These are phyloP conservation scores for Ophiosphaerella herpotricha DNA, from an alignment of 2,329 filamentous ascomycete species.

Conservation along the genomic window DNA sequence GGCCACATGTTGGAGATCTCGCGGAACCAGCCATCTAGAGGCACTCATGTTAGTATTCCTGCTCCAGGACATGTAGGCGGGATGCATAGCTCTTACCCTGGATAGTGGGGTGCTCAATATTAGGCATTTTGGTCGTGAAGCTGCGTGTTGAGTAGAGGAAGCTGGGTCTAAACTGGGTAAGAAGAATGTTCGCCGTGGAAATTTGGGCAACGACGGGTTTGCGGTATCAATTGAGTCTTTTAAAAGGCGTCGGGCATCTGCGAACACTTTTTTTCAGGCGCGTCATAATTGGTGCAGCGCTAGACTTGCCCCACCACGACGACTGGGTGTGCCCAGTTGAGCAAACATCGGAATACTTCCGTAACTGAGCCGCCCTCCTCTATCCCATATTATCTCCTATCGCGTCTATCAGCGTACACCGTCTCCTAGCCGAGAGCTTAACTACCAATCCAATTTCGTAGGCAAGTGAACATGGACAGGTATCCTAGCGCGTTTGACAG, in stretches of 20 bases:
- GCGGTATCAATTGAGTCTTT: constrained; percentile 16
- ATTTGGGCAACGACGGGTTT: constrained; percentile 28
- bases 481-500: no score
- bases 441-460: no score
- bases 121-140: constrained; percentile 59
- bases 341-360: constrained; percentile 3
- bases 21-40: constrained; percentile 97
- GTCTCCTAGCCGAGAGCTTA: no score
- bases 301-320: constrained; percentile 16
- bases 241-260: neutral
- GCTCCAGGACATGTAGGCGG: no score
- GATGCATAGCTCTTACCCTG: constrained; percentile 58
- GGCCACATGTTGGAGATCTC: constrained; percentile 99
- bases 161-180: neutral
- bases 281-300: constrained; percentile 27
- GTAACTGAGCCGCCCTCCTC: neutral
- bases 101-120: constrained; percentile 75
- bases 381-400: no score
- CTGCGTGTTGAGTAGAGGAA: neutral
- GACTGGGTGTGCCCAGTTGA: constrained; percentile 17
- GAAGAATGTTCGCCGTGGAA: constrained; percentile 1
- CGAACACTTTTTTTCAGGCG: constrained; percentile 17
- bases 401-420: no score
- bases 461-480: no score
- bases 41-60: neutral